Evolutionary conservation across 2,329 filamentous ascomycete species (phyloP), one percentile per base, ranked within the genome.

Genomic region (Paraphaeosphaeria sporulosa): DNA sequence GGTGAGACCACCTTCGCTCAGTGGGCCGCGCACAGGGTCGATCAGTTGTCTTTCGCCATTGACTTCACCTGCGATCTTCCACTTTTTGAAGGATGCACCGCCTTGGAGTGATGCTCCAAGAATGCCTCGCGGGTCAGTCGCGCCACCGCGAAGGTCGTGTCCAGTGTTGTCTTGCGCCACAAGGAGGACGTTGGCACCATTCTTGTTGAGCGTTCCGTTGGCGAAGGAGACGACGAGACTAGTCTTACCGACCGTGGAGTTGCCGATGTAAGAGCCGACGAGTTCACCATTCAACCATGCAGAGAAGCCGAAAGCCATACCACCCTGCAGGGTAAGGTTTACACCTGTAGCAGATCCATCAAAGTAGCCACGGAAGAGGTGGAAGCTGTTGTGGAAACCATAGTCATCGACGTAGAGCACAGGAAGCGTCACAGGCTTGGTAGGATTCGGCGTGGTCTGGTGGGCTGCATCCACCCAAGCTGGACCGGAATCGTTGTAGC

Each of bases 121-220:
- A 64, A 87, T 86, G 4, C 85, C 85, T 46, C 85, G 76, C 9
- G 83, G 79, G 17, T 83, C 79, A 4, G 81, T 76, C 5, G 83
- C 83, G 0, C 77, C 79, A 1, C 78, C 78, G 0, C 81, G 82
- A 27, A 86, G 79, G 52, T 87, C 86, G 67, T 89, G 85, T 10
- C 87, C 87, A 19, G 84, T 86, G 74, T 88, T 83, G 66, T 89
- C 85, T 72, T 87, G 84, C 25, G 88, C 76, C 3, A 88, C 74
- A n/a, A 87, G 80, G 6, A 88, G 76, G 2, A 84, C 71, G 58
- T 86, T 86, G 0, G 66, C 68, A 12, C 60, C 59, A 19, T 77
- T 75, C 0, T 73, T 64, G 42, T 75, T 72, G 0, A 86, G 64
- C 1, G 81, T 83, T 2, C 79, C 79, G 50, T 85, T 84, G 44